phyloP scores from a whole-genome alignment of 306 rosid genomes.

The Cucurbita ficifolia region DNA sequence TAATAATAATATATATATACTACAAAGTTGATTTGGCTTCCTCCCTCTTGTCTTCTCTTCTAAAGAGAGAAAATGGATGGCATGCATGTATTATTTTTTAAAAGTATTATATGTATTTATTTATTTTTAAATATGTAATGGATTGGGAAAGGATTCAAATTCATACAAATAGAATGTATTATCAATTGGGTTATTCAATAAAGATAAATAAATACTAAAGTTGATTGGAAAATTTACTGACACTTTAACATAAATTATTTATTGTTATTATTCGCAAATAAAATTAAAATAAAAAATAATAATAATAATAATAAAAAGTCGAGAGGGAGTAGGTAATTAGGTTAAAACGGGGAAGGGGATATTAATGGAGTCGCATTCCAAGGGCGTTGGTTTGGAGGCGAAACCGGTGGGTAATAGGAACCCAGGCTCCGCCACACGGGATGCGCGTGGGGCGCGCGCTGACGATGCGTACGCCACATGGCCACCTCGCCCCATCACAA shows the following conservation, averaged over 20 bases:
- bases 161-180: background rate
- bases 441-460: slow-evolving; percentile 4
- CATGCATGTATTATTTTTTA: background rate
- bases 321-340: background rate
- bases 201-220: too few relatives aligned
- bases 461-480: slow-evolving; percentile 2
- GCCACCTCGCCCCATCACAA: background rate
- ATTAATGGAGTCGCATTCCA: slow-evolving; percentile 2
- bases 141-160: background rate
- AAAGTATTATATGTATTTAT: background rate
- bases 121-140: background rate
- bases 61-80: background rate
- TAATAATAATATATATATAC: background rate
- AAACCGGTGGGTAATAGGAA: background rate
- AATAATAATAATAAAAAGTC: too few relatives aligned
- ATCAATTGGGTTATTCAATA: background rate
- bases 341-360: slow-evolving; percentile 16
- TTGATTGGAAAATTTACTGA: too few relatives aligned
- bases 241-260: too few relatives aligned
- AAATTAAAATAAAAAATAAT: too few relatives aligned
- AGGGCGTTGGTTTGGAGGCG: background rate
- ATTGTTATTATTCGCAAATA: too few relatives aligned
- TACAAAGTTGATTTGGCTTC: background rate
- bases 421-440: background rate
- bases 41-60: background rate